Evolutionary conservation across 306 rosid species (phyloP).

Genomic region (Begonia masoniana): DNA sequence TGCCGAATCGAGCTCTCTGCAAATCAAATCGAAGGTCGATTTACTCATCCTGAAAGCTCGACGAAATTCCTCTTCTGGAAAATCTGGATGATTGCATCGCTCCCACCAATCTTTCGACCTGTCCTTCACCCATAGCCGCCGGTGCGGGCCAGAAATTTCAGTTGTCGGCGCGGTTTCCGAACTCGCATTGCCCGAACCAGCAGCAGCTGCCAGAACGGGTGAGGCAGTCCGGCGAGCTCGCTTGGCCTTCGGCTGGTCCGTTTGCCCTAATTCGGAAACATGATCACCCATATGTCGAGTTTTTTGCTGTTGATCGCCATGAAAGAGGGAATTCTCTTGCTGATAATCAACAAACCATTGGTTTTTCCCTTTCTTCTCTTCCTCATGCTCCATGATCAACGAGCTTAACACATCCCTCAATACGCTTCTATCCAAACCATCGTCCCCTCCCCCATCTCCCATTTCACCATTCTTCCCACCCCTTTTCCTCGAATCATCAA

Average conservation of each 20-base stretch:
- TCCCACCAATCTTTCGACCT: slow-evolving; percentile 83
- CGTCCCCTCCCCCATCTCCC: neutral
- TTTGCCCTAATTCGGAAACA: neutral
- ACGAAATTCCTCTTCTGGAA: slow-evolving; percentile 49
- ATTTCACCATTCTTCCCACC: neutral
- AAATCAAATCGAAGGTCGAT: slow-evolving; percentile 48
- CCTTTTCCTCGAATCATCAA: neutral
- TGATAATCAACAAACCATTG: neutral
- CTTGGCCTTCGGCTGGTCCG: neutral
- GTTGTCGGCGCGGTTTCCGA: neutral
- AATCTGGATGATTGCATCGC: slow-evolving; percentile 34
- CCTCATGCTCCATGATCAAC: neutral
- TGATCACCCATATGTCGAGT: too few relatives aligned
- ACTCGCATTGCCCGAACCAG: neutral
- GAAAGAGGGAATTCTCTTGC: neutral
- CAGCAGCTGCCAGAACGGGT: neutral
- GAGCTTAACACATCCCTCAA: neutral
- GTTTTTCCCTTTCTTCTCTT: neutral
- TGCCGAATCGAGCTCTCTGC: slow-evolving; percentile 42
- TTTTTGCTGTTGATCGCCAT: neutral
- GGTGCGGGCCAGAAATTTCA: slow-evolving; percentile 15
- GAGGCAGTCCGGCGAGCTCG: neutral
- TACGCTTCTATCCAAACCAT: neutral
- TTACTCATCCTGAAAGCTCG: slow-evolving; percentile 66
- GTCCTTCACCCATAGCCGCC: slow-evolving; percentile 79